These are phyloP conservation scores for Venturia aucupariae DNA, from an alignment of 2,329 filamentous ascomycete species.

Conservation along the genomic window DNA sequence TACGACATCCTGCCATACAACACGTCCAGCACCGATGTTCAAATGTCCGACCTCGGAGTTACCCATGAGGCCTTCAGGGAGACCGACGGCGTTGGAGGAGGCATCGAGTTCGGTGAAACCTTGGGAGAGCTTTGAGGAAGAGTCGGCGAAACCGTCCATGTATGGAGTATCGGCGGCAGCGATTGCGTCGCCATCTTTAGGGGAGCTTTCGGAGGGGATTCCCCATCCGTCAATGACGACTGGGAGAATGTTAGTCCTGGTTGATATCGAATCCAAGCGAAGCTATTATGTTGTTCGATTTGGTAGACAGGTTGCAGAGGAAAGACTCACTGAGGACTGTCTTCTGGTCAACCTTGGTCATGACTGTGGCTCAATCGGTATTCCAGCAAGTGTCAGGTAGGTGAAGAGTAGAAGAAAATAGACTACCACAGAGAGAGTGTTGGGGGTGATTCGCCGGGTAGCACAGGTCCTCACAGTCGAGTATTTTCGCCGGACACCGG, in stretches of 20 bases:
- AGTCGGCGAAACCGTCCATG: slow-evolving; percentile 75
- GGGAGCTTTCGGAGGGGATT: slow-evolving; percentile 68
- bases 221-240: slow-evolving; percentile 99
- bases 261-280: slow-evolving; percentile 52
- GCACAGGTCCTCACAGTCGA: not conserved
- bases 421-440: too few species aligned
- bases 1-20: slow-evolving; percentile 96
- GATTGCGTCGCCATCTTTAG: slow-evolving; percentile 89
- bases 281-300: slow-evolving; percentile 44
- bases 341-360: slow-evolving; percentile 61
- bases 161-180: slow-evolving; percentile 83
- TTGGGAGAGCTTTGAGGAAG: slow-evolving; percentile 61
- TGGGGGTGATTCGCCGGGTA: not conserved
- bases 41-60: slow-evolving; percentile 98
- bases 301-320: slow-evolving; percentile 24
- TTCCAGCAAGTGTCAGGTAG: not conserved
- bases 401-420: not conserved
- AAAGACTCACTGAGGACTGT: slow-evolving; percentile 53
- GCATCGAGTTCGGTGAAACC: slow-evolving; percentile 91
- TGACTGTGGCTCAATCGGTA: slow-evolving; percentile 30
- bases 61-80: slow-evolving; percentile 96
- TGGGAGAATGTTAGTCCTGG: slow-evolving; percentile 43
- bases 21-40: slow-evolving; percentile 94
- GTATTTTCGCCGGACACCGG: not conserved
- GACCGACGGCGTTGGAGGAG: slow-evolving; percentile 87